Percentiles rank a stretch among this genome's conserved stretches.
phyloP scores from a whole-genome alignment of 1,284 basidiomycete species.

The Papiliotrema flavescens region DNA sequence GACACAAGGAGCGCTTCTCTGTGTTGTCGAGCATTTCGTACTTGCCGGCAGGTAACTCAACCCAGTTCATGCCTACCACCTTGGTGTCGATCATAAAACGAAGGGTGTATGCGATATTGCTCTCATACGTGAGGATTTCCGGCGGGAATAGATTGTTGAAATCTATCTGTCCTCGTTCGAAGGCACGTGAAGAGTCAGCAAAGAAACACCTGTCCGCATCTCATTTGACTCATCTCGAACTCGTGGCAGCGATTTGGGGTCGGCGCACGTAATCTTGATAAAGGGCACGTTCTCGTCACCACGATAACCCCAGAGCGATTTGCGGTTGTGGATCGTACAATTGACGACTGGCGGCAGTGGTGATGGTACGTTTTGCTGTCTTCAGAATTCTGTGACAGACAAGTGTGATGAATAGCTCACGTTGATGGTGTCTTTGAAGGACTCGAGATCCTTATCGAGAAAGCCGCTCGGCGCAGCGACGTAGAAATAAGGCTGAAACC shows the following conservation, averaged over 20 bases:
- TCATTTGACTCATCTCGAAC: constrained; percentile 75
- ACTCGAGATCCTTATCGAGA: constrained; percentile 59
- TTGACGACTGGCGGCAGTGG: constrained; percentile 53
- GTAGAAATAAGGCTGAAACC: constrained; percentile 89
- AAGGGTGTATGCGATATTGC: constrained; percentile 81
- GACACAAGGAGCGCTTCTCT: constrained; percentile 71
- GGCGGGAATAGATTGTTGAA: constrained; percentile 67
- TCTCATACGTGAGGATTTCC: constrained; percentile 72
- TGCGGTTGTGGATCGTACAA: constrained; percentile 63
- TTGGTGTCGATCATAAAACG: constrained; percentile 96
- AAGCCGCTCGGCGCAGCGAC: constrained; percentile 80
- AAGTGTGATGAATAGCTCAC: constrained; percentile 52
- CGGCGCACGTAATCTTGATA: constrained; percentile 71
- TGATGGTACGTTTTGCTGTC: constrained; percentile 28
- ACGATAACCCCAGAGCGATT: constrained; percentile 78
- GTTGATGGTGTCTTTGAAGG: constrained; percentile 71
- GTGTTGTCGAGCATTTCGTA: constrained; percentile 62
- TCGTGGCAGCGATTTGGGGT: constrained; percentile 73
- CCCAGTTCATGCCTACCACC: constrained; percentile 97
- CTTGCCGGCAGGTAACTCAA: constrained; percentile 76
- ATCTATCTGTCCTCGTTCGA: constrained; percentile 75
- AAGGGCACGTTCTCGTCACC: constrained; percentile 76
- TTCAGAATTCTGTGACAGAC: constrained; percentile 2
- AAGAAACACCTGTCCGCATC: not conserved
- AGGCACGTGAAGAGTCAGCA: constrained; percentile 60